Conservation (phyloP, 2,329 filamentous ascomycete genomes). For the Sporothrix variecibatus region DNA sequence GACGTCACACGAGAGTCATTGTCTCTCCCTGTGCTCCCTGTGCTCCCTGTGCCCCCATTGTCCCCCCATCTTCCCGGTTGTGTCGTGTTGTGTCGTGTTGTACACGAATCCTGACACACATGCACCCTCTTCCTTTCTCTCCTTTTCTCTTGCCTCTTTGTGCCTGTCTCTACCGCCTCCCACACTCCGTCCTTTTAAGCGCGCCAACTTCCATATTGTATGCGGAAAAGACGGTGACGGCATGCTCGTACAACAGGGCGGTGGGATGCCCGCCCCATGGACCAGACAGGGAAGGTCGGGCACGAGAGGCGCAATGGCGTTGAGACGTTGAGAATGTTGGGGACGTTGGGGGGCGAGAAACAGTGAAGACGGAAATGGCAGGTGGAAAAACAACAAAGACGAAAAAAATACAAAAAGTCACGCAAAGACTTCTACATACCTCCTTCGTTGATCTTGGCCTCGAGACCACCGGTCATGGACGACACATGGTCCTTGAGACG, state of each 20-base stretch:
- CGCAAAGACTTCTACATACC: slow-evolving; percentile 58
- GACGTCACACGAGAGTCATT: background rate
- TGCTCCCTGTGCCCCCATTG: background rate
- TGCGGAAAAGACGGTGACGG: slow-evolving; percentile 25
- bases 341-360: background rate
- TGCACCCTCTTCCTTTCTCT: background rate
- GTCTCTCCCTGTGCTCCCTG: background rate
- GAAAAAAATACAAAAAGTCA: background rate
- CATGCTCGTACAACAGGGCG: slow-evolving; percentile 21
- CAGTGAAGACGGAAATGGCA: background rate
- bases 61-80: background rate
- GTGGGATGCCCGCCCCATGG: background rate
- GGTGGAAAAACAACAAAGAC: background rate
- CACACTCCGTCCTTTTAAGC: slow-evolving; percentile 1
- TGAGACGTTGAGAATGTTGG: background rate
- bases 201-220: background rate
- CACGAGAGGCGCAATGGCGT: background rate
- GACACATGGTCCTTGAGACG: slow-evolving; percentile 87
- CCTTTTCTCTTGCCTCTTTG: background rate
- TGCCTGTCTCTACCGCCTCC: background rate
- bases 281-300: background rate
- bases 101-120: slow-evolving; percentile 10
- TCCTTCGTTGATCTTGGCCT: slow-evolving; percentile 90
- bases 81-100: background rate
- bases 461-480: slow-evolving; percentile 83